Base-by-base conservation (phyloP, 2,329 filamentous ascomycete species). In the Stagonosporopsis chrysanthemi region DNA sequence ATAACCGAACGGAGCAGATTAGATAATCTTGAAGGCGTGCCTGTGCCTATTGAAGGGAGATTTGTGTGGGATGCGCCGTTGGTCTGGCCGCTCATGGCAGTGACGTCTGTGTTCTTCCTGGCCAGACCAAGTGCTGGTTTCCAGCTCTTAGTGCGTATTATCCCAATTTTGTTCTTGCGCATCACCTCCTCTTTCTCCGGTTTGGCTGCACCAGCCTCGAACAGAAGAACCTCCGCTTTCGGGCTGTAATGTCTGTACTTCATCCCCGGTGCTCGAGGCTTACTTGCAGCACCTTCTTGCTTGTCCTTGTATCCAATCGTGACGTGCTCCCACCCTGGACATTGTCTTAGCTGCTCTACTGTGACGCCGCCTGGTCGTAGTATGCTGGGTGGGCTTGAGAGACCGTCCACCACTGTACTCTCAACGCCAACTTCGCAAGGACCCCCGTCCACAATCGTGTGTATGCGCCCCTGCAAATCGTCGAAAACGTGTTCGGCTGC, bases 221-320 rank as follows among this genome's bases (percentile, higher is more conserved):
- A 96, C 1, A 98, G 81, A 14, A 96, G 80, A 2, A 99, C 93
- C 42, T 84, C 87, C 1, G 95, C 96, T 75, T 88, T 91, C 1
- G 95, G 95, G 40, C 93, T 96, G 72, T 99, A 99, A 75, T 99
- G 95, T 73, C 95, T 91, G 75, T 99, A 99, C 78, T 99, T 99
- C 95, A 99, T 99, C 1, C 95, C 95, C 0, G 95, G 95, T 0
- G 95, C 95, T 54, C 91, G 84, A 0, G 95, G 95, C 52, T 65
- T 69, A 47, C 84, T 86, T 4, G 63, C 52, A 5, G 85, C 88
- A 19, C 85, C 82, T 67, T 91, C 86, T 15, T 86, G 67, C 55
- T 84, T 83, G 68, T 97, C 92, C 70, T 89, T 87, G 76, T 97
- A 98, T 11, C 86, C 94, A 57, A 89, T 86, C 60, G 84, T 82